phyloP scores from a whole-genome alignment of 2,329 filamentous ascomycete species.

The Aspergillus sp. region DNA sequence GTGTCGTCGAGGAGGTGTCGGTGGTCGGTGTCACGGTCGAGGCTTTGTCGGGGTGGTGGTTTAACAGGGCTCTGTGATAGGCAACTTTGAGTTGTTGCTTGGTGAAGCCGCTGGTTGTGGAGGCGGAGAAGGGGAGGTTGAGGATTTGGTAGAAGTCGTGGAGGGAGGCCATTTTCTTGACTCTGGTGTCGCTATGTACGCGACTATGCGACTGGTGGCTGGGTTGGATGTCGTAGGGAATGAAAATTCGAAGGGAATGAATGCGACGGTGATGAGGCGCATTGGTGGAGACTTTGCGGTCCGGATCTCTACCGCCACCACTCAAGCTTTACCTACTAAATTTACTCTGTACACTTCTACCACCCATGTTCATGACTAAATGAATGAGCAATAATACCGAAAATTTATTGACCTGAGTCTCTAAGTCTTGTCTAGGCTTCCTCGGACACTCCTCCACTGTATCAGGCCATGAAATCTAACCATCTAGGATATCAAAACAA shows the following conservation, averaged over 20 bases:
- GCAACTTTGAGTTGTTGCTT: slow-evolving; percentile 51
- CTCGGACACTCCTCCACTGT: not conserved
- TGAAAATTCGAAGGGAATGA: too few species aligned
- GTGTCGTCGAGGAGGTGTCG: not conserved
- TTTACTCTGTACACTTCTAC: too few species aligned
- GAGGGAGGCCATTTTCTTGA: slow-evolving; percentile 13
- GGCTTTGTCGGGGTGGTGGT: slow-evolving; percentile 59
- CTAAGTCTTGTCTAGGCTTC: too few species aligned
- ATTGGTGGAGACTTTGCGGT: too few species aligned
- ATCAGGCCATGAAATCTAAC: not conserved
- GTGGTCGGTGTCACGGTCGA: slow-evolving; percentile 10
- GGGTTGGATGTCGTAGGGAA: not conserved
- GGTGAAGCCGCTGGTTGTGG: slow-evolving; percentile 22
- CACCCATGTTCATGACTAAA: too few species aligned
- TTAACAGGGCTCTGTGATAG: slow-evolving; percentile 56
- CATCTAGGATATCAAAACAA: slow-evolving; percentile 22
- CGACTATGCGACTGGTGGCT: not conserved
- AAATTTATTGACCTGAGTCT: too few species aligned
- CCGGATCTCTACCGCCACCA: too few species aligned
- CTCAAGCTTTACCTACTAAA: too few species aligned
- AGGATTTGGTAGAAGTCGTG: slow-evolving; percentile 41
- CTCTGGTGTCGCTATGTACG: not conserved
- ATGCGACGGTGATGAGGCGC: too few species aligned
- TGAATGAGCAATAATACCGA: too few species aligned
- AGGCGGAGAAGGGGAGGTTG: slow-evolving; percentile 32